These are phyloP conservation scores for Colletotrichum costaricense DNA, from an alignment of 2,329 filamentous ascomycete genomes.

Conservation along the genomic window DNA sequence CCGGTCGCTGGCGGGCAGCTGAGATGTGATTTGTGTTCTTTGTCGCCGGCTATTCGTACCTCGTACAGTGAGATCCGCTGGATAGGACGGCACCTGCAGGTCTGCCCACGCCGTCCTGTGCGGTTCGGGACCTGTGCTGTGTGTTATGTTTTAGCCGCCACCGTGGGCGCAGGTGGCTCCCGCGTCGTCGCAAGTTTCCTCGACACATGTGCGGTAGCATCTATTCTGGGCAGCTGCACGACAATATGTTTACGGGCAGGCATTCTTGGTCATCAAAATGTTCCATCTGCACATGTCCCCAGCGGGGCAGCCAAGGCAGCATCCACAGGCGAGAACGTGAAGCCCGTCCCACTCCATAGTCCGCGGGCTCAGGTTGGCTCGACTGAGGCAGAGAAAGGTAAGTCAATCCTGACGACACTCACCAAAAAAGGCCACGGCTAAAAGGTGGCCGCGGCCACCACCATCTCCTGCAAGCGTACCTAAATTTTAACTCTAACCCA, in stretches of 20 bases:
- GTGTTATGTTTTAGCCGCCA: background rate
- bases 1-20: too few species aligned
- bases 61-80: background rate
- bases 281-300: background rate
- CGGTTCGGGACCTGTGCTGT: background rate
- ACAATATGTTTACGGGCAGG: too few species aligned
- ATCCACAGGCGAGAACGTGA: background rate
- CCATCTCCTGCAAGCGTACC: background rate
- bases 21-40: background rate
- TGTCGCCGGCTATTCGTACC: too few species aligned
- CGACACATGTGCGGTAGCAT: constrained; percentile 22
- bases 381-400: background rate
- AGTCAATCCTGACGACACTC: background rate
- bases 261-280: background rate
- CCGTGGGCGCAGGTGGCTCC: background rate
- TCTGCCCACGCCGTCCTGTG: background rate
- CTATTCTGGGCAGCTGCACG: background rate
- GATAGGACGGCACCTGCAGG: background rate
- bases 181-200: constrained; percentile 17
- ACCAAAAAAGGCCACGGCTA: background rate
- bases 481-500: constrained; percentile 11
- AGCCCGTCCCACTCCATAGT: background rate
- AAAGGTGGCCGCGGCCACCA: background rate
- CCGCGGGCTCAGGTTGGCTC: background rate
- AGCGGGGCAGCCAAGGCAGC: background rate